phyloP scores from a whole-genome alignment of 2,329 filamentous ascomycete genomes.

The Diaporthe capsici region DNA sequence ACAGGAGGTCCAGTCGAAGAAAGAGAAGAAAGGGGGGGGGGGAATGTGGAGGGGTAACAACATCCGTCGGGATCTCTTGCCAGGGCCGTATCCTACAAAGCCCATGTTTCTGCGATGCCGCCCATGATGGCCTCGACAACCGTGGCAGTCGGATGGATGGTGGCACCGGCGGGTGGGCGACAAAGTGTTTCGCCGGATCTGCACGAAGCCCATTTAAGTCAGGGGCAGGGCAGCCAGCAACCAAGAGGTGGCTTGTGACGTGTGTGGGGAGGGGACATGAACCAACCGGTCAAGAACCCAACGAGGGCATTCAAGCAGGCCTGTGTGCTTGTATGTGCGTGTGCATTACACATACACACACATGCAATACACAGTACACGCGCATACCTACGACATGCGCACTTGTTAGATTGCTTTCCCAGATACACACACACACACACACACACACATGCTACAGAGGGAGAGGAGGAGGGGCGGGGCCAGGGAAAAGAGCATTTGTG shows the following conservation, averaged over 20 bases:
- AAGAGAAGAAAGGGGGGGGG: neutral
- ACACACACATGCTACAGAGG: neutral
- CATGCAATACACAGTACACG: neutral
- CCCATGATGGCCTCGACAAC: neutral
- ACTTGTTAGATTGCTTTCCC: neutral
- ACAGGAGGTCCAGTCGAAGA: neutral
- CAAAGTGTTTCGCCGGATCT: slow-evolving; percentile 20
- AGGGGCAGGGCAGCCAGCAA: slow-evolving; percentile 2
- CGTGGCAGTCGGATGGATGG: neutral
- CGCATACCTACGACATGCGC: neutral
- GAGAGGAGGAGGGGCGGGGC: neutral
- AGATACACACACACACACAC: neutral
- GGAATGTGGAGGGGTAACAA: neutral
- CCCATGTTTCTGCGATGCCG: neutral
- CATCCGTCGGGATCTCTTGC: no score
- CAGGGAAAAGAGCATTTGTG: neutral
- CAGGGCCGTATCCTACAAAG: neutral
- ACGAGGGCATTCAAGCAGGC: neutral
- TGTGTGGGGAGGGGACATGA: neutral
- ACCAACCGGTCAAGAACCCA: slow-evolving; percentile 16
- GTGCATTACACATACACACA: neutral
- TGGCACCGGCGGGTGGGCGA: neutral
- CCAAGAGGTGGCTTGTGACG: neutral
- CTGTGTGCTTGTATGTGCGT: neutral
- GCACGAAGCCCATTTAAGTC: slow-evolving; percentile 21